Evolutionary conservation across 2,329 filamentous ascomycete genomes (phyloP).

Genomic region (Penicillium thymicola): DNA sequence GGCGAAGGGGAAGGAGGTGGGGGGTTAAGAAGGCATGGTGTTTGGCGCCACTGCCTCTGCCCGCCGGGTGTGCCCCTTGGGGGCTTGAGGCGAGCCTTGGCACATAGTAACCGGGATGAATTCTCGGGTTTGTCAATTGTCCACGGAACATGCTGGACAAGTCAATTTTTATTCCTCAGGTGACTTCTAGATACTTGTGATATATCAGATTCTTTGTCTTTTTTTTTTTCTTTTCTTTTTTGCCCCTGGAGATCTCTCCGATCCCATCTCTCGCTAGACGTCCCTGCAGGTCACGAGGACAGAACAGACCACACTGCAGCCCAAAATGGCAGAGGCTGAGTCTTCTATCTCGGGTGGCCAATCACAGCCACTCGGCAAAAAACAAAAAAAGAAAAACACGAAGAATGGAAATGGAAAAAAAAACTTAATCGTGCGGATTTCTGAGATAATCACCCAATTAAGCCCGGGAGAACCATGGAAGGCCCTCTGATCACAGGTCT

Average conservation of each 20-base stretch:
- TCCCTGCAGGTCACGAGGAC: constrained; percentile 3
- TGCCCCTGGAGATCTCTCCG: constrained; percentile 1
- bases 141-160: not conserved
- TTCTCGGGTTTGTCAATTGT: not conserved
- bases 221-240: not conserved
- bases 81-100: constrained; percentile 1
- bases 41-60: not conserved
- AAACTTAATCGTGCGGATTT: not conserved
- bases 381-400: not conserved
- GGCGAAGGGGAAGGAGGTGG: not conserved
- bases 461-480: not conserved
- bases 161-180: not conserved
- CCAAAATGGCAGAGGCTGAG: not conserved
- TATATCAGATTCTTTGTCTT: not conserved
- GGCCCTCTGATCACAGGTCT: not conserved
- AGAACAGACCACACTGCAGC: not conserved
- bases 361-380: not conserved
- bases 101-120: not conserved
- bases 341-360: not conserved
- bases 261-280: constrained; percentile 2
- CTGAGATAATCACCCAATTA: not conserved
- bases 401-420: not conserved
- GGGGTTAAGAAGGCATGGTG: not conserved
- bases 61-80: not conserved
- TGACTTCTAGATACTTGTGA: not conserved